phyloP scores from a whole-genome alignment of 306 rosid genomes.

The Comarum palustre region DNA sequence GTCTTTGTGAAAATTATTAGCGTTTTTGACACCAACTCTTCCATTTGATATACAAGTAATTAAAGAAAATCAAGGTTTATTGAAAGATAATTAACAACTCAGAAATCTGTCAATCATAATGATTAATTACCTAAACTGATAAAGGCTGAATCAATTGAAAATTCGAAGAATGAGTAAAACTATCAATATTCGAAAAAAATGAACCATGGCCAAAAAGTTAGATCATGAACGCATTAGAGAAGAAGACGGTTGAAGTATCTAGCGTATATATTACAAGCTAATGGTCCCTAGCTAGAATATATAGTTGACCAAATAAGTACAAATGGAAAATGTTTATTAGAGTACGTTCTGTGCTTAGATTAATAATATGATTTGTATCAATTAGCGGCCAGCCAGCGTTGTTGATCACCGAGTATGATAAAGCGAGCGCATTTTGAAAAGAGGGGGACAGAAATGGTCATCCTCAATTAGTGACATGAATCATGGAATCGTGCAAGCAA shows the following conservation, averaged over 20 bases:
- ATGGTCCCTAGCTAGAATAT: background rate
- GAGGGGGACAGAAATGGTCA: conserved; percentile 18
- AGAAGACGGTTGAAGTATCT: background rate
- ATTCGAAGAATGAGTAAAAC: too few relatives aligned
- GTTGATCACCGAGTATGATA: background rate
- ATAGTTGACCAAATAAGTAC: background rate
- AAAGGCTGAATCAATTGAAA: background rate
- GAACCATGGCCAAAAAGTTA: background rate
- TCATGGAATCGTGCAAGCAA: conserved; percentile 24
- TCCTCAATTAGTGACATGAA: conserved; percentile 26
- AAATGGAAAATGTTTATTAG: too few relatives aligned
- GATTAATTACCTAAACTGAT: too few relatives aligned
- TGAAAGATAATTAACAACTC: background rate
- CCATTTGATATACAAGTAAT: background rate
- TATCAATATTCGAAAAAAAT: background rate
- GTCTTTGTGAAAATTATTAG: conserved; percentile 34
- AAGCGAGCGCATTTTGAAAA: background rate
- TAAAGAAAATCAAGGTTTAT: background rate
- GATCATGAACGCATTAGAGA: background rate
- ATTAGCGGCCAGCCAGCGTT: background rate
- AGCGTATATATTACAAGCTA: background rate
- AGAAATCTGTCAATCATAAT: background rate
- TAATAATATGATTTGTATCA: background rate
- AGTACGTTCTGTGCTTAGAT: background rate
- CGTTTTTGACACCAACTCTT: conserved; percentile 10